Conservation (phyloP, 768 basidiomycete genomes). For the Dendrothele bispora region DNA sequence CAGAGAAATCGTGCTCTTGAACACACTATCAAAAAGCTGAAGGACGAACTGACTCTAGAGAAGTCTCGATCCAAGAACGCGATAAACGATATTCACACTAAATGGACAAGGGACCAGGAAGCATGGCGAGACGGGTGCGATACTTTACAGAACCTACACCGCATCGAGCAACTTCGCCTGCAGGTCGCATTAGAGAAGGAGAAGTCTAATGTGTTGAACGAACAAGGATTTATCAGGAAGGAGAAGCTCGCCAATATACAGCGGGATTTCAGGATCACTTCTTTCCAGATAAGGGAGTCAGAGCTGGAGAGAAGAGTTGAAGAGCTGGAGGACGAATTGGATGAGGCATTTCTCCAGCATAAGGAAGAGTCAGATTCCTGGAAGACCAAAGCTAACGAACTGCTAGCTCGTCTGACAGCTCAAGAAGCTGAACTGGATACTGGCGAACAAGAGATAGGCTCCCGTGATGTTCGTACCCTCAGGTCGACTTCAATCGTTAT, state of each 20-base stretch:
- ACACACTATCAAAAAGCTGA: slow-evolving; percentile 55
- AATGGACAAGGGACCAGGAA: slow-evolving; percentile 52
- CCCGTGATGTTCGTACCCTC: slow-evolving; percentile 40
- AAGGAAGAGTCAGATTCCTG: slow-evolving; percentile 27
- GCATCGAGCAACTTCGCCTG: slow-evolving; percentile 62
- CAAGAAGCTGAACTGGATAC: slow-evolving; percentile 37
- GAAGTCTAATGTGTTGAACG: slow-evolving; percentile 47
- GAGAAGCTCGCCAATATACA: slow-evolving; percentile 62
- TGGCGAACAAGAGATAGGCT: slow-evolving; percentile 43
- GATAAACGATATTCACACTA: slow-evolving; percentile 42
- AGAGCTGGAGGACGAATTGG: slow-evolving; percentile 43
- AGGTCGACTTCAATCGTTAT: not conserved
- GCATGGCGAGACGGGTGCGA: slow-evolving; percentile 67
- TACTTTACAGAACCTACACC: slow-evolving; percentile 59
- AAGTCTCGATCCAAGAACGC: slow-evolving; percentile 40
- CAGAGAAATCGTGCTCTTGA: slow-evolving; percentile 67
- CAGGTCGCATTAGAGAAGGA: slow-evolving; percentile 55
- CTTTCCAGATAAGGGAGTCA: slow-evolving; percentile 63
- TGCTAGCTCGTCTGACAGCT: slow-evolving; percentile 37
- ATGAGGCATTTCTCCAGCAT: slow-evolving; percentile 16
- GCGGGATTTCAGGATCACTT: slow-evolving; percentile 65
- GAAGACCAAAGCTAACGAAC: slow-evolving; percentile 29
- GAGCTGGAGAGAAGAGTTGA: slow-evolving; percentile 56
- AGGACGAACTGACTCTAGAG: slow-evolving; percentile 46
- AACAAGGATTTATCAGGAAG: slow-evolving; percentile 51